Evolutionary conservation across 345 rosid species (phyloP).

Genomic region (Lepidium didymum): DNA sequence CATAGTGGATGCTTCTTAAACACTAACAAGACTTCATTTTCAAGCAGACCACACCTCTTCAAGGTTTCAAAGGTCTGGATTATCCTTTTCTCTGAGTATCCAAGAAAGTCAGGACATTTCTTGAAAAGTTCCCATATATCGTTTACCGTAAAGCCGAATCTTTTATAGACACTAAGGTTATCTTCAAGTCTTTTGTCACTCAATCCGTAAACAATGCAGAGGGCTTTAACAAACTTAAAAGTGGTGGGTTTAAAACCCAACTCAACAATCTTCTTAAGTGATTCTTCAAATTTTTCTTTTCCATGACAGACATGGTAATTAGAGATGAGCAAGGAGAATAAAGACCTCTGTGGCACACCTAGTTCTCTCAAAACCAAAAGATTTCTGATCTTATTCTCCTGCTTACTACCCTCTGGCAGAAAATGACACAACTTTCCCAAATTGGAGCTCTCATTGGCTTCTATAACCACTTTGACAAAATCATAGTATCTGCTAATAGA

Average conservation of each 20-base stretch:
- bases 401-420: not conserved
- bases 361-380: slow-evolving; percentile 3
- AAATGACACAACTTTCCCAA: not conserved
- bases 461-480: slow-evolving; percentile 1
- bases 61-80: not conserved
- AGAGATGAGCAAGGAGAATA: not conserved
- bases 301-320: not conserved
- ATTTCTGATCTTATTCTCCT: slow-evolving; percentile 7
- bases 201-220: not conserved
- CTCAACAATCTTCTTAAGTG: slow-evolving; percentile 5
- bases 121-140: slow-evolving; percentile 16
- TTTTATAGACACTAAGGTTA: not conserved
- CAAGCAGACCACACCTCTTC: not conserved
- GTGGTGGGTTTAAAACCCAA: slow-evolving; percentile 25
- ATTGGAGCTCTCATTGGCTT: not conserved
- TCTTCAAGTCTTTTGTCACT: not conserved
- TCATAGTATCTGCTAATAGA: not conserved
- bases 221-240: slow-evolving; percentile 11
- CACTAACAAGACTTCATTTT: not conserved
- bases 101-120: slow-evolving; percentile 5
- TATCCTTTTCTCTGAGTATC: slow-evolving; percentile 1
- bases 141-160: slow-evolving; percentile 21
- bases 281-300: not conserved
- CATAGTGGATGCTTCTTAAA: not conserved
- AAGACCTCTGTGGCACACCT: slow-evolving; percentile 14